Base-by-base conservation (phyloP, 2,329 filamentous ascomycete genomes). In the Microdochium trichocladiopsis region DNA sequence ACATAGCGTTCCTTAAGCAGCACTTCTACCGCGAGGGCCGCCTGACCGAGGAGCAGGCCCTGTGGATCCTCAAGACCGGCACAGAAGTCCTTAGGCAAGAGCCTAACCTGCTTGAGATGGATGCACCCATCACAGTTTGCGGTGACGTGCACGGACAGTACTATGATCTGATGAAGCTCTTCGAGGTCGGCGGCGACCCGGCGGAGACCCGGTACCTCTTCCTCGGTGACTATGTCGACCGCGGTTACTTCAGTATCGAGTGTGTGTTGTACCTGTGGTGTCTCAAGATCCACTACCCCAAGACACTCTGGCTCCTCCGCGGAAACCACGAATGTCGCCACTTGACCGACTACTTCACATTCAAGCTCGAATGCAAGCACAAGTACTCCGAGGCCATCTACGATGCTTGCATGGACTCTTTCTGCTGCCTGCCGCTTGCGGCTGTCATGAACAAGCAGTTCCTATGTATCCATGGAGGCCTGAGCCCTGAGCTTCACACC, bases 371-470 rank as follows among this genome's bases (percentile, higher is more conserved):
- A 72, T 99, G 94, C 80, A 96, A 96, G 77, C 94, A 99, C 82
- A 99, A 99, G 72, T 99, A 99, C 74, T 96, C 90, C 31, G 94
- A 97, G 74, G 82, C 82, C 58, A 82, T 99, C 55, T 99, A 99
- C 69, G 93, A 99, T 66, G 93, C 94, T 53, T 97, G 94, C 75
- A 95, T 96, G 84, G 93, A 99, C 59, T 95, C 94, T 0, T 99
- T 99, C 79, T 99, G 94, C 75, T 81, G 87, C 58, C 76, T 99
- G 57, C 94, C 94, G 25, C 77, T 99, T 61, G 94, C 94, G 53
- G 94, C 94, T 25, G 86, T 99, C 60, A 99, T 99, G 94, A 99
- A 99, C 82, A 99, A 99, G 79, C 94, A 99, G 71, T 99, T 99
- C 72, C 76, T 99, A 60, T 99, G 94, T 69, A 97, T 99, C 62